Evolutionary conservation across 2,329 filamentous ascomycete species (phyloP), one percentile per base, ranked within the genome.

Genomic region (Penicillium sumatraense): DNA sequence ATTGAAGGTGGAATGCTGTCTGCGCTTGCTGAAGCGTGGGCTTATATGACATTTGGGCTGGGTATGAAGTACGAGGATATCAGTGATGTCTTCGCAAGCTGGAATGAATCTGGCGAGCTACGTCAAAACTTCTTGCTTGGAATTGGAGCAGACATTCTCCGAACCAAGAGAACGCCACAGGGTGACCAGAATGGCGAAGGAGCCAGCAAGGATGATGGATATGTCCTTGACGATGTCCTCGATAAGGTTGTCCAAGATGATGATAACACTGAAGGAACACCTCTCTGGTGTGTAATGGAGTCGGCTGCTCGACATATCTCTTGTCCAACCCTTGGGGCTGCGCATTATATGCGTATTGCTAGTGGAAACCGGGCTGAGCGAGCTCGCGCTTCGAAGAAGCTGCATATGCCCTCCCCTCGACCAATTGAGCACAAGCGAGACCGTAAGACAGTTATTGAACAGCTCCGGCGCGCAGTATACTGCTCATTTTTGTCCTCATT

Each of bases 161-260:
- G 76, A 35, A 81, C 78, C 10, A 81, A 78, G 63, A 80, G 81
- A 59, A 75, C 77, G 0, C 64, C 68, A 0, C 24, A 71, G 3
- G 68, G 72, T 2, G 73, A 75, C 46, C 56, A 65, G 2, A 62
- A 65, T 16, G 72, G 72, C 5, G 71, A 75, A 57, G 71, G 66
- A 3, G 60, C 63, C 11, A 66, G 68, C 35, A 56, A 59, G 0
- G 68, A 76, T 4, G 72, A 73, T 11, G 69, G 76, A 49, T 80
- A 83, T 31, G 81, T 89, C 0, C 77, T 90, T 1, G 81, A 83
- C 24, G 78, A 83, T 18, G 81, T 90, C 1, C 80, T 86, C 49
- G 88, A 90, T 70, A 89, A 89, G 66, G 87, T 90, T 1, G 86
- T 89, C 0, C 87, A 90, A 70, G 87, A 89, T 60, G 81, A 84